Base-by-base conservation (phyloP, 805 yeast species). In the Peterozyma xylosa region DNA sequence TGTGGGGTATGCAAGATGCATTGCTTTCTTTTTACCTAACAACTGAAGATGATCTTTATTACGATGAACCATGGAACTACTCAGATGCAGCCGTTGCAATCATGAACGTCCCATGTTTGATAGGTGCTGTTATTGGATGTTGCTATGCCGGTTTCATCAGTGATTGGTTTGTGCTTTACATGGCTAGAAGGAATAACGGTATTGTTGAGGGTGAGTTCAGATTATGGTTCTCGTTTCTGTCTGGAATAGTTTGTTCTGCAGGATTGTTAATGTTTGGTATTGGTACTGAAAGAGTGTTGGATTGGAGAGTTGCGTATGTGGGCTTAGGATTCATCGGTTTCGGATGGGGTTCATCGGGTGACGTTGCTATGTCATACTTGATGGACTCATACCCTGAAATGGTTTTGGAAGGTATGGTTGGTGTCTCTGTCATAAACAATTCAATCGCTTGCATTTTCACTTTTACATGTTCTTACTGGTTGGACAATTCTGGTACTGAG, bases 1-100 rank as follows among this genome's bases (percentile, higher is more conserved):
- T 83, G 50, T 85, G 91, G 91, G 91, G 91, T 38, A 68, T 79
- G 46, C 91, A 84, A 58, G 88, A 82, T 56, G 85, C 88, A 0
- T 80, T 82, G 55, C 68, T 84, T 50, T 77, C 90, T 0, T 84
- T 85, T 53, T 85, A 83, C 59, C 60, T 85, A 49, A 83, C 90
- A 2, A 76, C 86, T 10, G 86, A 82, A 56, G 89, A 83, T 47
- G 80, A 80, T 44, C 66, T 68, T 50, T 84, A 78, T 63, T 77
- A 78, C 42, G 80, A 72, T 45, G 70, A 71, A 0, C 91, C 93
- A 10, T 84, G 76, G 71, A 74, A 74, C 59, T 82, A 81, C 54
- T 67, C 79, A 13, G 72, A 80, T 51, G 70, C 74, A 5, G 85
- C 80, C 33, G 86, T 85, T 21, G 89, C 88, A 0, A 55, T 84